These are phyloP conservation scores for Rhizophora mangle DNA, from an alignment of 345 rosid species.

Conservation along the genomic window DNA sequence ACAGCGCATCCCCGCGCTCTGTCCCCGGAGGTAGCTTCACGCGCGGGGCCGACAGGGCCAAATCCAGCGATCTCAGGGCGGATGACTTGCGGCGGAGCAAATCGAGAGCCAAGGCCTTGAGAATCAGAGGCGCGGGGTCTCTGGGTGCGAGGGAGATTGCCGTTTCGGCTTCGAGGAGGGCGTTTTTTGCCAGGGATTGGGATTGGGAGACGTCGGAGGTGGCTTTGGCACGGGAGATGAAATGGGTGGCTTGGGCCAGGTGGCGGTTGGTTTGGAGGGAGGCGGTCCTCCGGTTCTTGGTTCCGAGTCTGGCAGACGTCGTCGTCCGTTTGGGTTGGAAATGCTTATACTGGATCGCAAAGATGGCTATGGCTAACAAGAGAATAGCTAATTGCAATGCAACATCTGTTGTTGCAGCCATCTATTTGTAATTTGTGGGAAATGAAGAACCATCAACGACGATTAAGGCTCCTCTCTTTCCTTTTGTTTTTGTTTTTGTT, in stretches of 20 bases:
- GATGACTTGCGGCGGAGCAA: conserved; percentile 48
- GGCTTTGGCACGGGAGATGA: conserved; percentile 47
- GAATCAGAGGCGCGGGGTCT: conserved; percentile 52
- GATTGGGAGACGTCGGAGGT: conserved; percentile 37
- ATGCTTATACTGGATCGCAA: conserved; percentile 17
- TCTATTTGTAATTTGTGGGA: neutral
- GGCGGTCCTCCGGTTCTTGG: conserved; percentile 32
- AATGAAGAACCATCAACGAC: no score
- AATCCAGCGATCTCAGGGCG: conserved; percentile 54
- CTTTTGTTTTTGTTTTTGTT: no score
- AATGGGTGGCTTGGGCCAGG: conserved; percentile 37
- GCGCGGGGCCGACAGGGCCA: conserved; percentile 48
- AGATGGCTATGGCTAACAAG: conserved; percentile 21
- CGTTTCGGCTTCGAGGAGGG: conserved; percentile 50
- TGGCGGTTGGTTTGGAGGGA: conserved; percentile 36
- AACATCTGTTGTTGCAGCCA: conserved; percentile 20
- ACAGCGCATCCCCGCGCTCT: conserved; percentile 50
- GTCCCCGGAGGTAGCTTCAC: conserved; percentile 36
- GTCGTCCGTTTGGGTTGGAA: conserved; percentile 22
- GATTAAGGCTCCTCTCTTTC: no score
- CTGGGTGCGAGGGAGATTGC: conserved; percentile 48
- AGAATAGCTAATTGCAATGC: conserved; percentile 26
- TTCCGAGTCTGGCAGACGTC: conserved; percentile 18
- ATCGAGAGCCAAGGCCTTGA: conserved; percentile 51
- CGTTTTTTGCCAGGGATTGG: conserved; percentile 44